phyloP scores from a whole-genome alignment of 106 monocot species.

The Xerophyta viscosa region DNA sequence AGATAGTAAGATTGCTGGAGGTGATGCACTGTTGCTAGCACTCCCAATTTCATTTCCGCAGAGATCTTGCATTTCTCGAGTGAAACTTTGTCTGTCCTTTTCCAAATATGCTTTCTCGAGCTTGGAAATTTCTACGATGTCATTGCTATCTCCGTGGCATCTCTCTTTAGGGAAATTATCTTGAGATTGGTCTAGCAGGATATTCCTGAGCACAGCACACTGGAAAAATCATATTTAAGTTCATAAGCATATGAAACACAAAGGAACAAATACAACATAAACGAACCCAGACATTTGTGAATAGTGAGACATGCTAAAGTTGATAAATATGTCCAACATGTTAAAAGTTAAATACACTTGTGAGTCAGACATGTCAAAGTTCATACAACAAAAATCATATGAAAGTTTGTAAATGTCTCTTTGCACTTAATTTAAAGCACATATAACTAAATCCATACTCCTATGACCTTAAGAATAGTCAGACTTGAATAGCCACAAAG shows the following conservation, averaged over 20 bases:
- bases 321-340: no score
- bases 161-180: slow-evolving; percentile 8
- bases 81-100: slow-evolving; percentile 3
- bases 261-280: neutral
- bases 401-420: no score
- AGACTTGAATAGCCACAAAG: no score
- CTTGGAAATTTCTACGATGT: neutral
- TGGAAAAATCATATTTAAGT: slow-evolving; percentile 65
- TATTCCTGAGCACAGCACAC: slow-evolving; percentile 68
- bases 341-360: no score
- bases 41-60: slow-evolving; percentile 4
- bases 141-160: slow-evolving; percentile 3
- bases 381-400: no score
- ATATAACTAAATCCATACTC: no score
- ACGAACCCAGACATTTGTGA: neutral
- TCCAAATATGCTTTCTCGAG: slow-evolving; percentile 1
- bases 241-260: slow-evolving; percentile 37
- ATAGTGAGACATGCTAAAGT: neutral
- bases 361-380: no score
- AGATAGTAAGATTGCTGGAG: slow-evolving; percentile 26
- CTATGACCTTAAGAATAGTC: no score
- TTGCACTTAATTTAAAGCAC: no score
- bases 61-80: slow-evolving; percentile 10
- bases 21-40: slow-evolving; percentile 4
- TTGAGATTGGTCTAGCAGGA: slow-evolving; percentile 25